These are phyloP conservation scores for Scheffersomyces illinoinensis DNA, from an alignment of 1,139 yeast genomes.

Conservation along the genomic window DNA sequence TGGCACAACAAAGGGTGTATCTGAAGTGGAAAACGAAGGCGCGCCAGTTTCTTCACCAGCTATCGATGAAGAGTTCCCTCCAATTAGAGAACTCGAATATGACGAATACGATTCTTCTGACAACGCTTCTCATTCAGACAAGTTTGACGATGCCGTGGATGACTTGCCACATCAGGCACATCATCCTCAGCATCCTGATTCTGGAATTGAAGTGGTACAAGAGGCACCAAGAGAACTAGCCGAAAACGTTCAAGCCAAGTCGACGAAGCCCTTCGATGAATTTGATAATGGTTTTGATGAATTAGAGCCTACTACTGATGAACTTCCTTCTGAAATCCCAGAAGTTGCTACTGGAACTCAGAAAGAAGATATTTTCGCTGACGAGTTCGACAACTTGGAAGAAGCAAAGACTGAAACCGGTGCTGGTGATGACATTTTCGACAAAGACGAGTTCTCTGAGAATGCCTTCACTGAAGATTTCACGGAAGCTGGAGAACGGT, in stretches of 20 bases:
- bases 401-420: constrained; percentile 49
- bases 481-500: constrained; percentile 23
- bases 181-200: constrained; percentile 2
- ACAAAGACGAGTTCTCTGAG: constrained; percentile 20
- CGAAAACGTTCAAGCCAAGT: constrained; percentile 1
- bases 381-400: constrained; percentile 53
- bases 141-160: constrained; percentile 44
- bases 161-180: constrained; percentile 28
- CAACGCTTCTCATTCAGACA: constrained; percentile 27
- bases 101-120: constrained; percentile 50
- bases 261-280: constrained; percentile 19
- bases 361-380: constrained; percentile 32
- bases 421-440: constrained; percentile 47
- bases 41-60: not conserved
- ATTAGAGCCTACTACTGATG: constrained; percentile 41
- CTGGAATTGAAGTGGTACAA: constrained; percentile 6
- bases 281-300: constrained; percentile 41
- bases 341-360: constrained; percentile 15
- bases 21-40: not conserved
- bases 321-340: constrained; percentile 12
- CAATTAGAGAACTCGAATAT: constrained; percentile 63
- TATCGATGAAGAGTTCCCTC: constrained; percentile 62
- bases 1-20: not conserved
- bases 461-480: constrained; percentile 39
- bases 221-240: constrained; percentile 1